Evolutionary conservation across 2,329 filamentous ascomycete species (phyloP), one percentile per base, ranked within the genome.

Genomic region (Neonectria magnoliae): DNA sequence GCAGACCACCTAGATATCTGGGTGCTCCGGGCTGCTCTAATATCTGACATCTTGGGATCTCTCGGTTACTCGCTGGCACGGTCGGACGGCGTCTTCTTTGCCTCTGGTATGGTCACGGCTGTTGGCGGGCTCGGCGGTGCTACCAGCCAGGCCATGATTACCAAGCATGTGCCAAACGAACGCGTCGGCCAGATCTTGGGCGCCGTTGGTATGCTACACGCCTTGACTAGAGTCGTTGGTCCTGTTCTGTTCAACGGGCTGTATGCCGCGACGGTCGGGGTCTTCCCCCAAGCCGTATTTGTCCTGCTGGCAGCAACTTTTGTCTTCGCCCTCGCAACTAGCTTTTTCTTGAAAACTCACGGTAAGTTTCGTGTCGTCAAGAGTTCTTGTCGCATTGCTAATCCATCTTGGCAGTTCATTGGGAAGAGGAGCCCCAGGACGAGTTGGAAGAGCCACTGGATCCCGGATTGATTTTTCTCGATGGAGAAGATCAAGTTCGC

Each of bases 91-190:
- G 69, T 92, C 1, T 96, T 98, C 77, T 85, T 93, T 4, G 67
- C 88, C 0, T 91, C 90, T 18, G 95, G 93, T 52, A 83, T 93
- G 48, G 72, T 94, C 18, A 91, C 93, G 1, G 86, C 93, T 0
- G 81, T 97, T 42, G 95, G 95, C 25, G 94, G 94, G 1, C 90
- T 98, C 50, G 94, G 91, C 0, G 91, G 91, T 38, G 94, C 96
- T 1, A 96, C 93, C 0, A 84, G 97, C 54, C 93, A 97, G 75
- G 91, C 92, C 1, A 87, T 91, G 1, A 82, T 98, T 55, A 98
- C 94, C 20, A 98, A 98, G 76, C 96, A 98, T 77, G 91, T 98
- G 0, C 93, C 94, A 0, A 84, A 89, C 0, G 92, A 96, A 68
- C 87, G 88, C 51, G 91, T 96, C 0, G 96, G 96, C 0, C 90